Evolutionary conservation across 805 yeast genomes (phyloP), one percentile per base, ranked within the genome.

Genomic region (Cyberlindnera xishuangbannaensis): DNA sequence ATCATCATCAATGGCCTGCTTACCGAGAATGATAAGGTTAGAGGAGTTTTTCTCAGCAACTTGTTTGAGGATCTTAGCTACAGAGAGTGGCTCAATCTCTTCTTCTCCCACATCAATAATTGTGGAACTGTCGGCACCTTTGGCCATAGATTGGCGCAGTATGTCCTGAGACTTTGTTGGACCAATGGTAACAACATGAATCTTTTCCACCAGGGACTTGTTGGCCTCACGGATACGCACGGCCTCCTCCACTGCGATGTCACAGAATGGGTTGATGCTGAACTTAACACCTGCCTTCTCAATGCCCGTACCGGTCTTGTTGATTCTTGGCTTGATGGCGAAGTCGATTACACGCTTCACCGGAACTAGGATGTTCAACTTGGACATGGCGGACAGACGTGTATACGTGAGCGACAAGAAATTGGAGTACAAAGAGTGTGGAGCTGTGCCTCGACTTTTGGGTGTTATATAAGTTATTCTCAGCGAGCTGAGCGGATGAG

Each of bases 171-270:
- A 72, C 55, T 87, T 87, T 15, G 78, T 52, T 20, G 92, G 81
- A 3, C 97, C 97, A 45, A 88, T 83, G 4, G 95, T 78, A 11
- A 90, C 95, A 6, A 92, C 95, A 55, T 88, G 96, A 43, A 90
- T 78, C 31, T 69, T 65, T 45, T 86, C 95, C 13, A 87, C 95
- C 31, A 73, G 58, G 8, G 56, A 71, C 51, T 79, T 78, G 56
- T 81, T 61, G 24, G 67, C 65, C 46, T 82, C 86, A 51, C 72
- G 77, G 48, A 92, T 71, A 47, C 80, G 74, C 26, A 88, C 65
- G 1, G 97, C 95, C 59, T 92, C 98, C 62, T 92, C 98, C 33
- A 92, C 76, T 7, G 98, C 98, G 55, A 92, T 92, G 62, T 92
- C 98, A 63, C 95, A 92, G 61, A 92, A 92, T 36, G 99, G 98